These are phyloP conservation scores for Mycena indigotica DNA, from an alignment of 768 basidiomycete species.

Conservation along the genomic window DNA sequence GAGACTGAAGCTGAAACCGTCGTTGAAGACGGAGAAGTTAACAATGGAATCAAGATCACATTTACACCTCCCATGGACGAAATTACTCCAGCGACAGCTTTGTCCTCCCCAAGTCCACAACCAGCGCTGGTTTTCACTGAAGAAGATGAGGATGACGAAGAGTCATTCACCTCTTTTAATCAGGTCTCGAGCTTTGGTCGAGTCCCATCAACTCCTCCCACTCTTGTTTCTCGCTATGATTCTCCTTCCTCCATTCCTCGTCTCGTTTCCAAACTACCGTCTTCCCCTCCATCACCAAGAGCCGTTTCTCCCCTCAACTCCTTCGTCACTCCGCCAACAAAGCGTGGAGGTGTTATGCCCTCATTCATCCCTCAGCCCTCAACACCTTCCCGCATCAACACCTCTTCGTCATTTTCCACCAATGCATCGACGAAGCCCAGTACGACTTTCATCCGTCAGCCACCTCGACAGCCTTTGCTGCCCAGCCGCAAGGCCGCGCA, in stretches of 20 bases:
- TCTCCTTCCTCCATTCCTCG: slow-evolving; percentile 59
- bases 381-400: slow-evolving; percentile 46
- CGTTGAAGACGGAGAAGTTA: slow-evolving; percentile 48
- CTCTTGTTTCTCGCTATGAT: slow-evolving; percentile 24
- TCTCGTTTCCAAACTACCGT: slow-evolving; percentile 36
- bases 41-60: slow-evolving; percentile 66
- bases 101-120: slow-evolving; percentile 17
- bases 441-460: slow-evolving; percentile 49
- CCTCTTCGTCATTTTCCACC: slow-evolving; percentile 28
- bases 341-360: slow-evolving; percentile 47
- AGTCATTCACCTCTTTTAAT: slow-evolving; percentile 28
- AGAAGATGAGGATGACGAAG: slow-evolving; percentile 27
- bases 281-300: slow-evolving; percentile 31
- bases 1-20: slow-evolving; percentile 38
- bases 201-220: slow-evolving; percentile 22
- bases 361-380: slow-evolving; percentile 67
- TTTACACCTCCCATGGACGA: slow-evolving; percentile 61
- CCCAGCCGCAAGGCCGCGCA: slow-evolving; percentile 28
- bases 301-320: slow-evolving; percentile 25
- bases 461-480: slow-evolving; percentile 41
- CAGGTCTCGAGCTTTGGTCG: slow-evolving; percentile 41
- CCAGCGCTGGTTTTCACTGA: slow-evolving; percentile 16
- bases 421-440: slow-evolving; percentile 34
- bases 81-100: slow-evolving; percentile 23
- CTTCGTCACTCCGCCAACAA: slow-evolving; percentile 55